phyloP scores from a whole-genome alignment of 345 rosid species.

The Abelmoschus esculentus region DNA sequence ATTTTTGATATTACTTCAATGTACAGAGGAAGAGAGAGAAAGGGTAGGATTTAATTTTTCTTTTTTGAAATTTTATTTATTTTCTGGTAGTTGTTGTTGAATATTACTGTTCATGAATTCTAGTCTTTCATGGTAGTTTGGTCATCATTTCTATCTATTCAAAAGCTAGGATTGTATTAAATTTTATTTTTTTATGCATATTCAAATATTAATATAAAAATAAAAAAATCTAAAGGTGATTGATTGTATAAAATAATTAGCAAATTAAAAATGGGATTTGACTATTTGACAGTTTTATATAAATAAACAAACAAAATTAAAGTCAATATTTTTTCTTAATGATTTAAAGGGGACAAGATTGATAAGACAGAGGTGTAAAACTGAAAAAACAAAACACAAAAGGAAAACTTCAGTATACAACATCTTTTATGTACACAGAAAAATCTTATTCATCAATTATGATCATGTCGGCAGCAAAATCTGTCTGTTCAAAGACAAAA shows the following conservation, averaged over 20 bases:
- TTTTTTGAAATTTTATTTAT: background rate
- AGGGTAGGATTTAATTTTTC: background rate
- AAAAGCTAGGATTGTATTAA: slow-evolving; percentile 18
- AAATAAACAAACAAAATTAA: background rate
- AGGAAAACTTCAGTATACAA: background rate
- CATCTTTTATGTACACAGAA: slow-evolving; percentile 4
- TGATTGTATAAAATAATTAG: background rate
- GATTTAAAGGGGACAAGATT: background rate
- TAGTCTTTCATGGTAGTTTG: slow-evolving; percentile 28
- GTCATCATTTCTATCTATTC: slow-evolving; percentile 30
- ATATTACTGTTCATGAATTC: slow-evolving; percentile 15
- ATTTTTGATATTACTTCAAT: slow-evolving; percentile 18
- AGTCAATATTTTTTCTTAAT: background rate
- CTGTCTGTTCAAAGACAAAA: slow-evolving; percentile 9
- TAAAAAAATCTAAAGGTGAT: too few species aligned
- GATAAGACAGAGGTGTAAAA: background rate
- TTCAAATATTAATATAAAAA: background rate
- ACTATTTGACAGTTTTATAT: too few species aligned
- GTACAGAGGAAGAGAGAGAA: background rate
- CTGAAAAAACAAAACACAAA: background rate
- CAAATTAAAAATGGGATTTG: background rate
- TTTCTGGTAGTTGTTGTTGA: slow-evolving; percentile 3
- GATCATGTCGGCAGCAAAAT: slow-evolving; percentile 28
- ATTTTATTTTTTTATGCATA: background rate
- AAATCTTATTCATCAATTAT: slow-evolving; percentile 3